A percentile compares a stretch with the other conserved stretches of the same genome.
Conservation (phyloP, 2,329 filamentous ascomycete species). For the Tolypocladium amazonense region DNA sequence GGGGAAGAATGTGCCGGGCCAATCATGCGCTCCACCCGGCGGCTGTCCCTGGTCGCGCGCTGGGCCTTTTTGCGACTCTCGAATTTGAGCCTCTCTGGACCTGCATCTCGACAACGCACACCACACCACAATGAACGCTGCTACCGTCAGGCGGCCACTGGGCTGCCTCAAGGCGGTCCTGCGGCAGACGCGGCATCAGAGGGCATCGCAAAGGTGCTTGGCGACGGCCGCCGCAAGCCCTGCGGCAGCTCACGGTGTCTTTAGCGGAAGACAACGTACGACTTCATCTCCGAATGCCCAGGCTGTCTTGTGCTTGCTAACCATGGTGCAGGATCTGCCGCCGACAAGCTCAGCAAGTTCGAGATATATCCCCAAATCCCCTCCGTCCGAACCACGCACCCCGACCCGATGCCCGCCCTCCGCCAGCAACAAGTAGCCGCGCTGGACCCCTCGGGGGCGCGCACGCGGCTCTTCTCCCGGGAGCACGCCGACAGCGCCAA, state of each 20-base stretch:
- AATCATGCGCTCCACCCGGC: constrained; percentile 21
- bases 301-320: constrained; percentile 6
- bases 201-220: constrained; percentile 33
- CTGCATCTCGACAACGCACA: constrained; percentile 2
- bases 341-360: constrained; percentile 28
- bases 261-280: constrained; percentile 25
- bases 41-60: background rate
- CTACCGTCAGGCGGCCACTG: constrained; percentile 53
- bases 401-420: constrained; percentile 59
- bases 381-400: constrained; percentile 43
- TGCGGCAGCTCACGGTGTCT: constrained; percentile 13
- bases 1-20: constrained; percentile 22
- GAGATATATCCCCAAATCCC: constrained; percentile 45
- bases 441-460: constrained; percentile 78
- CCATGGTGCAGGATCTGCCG: constrained; percentile 18
- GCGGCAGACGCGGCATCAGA: constrained; percentile 45
- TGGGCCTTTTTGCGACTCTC: background rate
- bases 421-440: constrained; percentile 56
- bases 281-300: background rate
- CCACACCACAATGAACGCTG: constrained; percentile 44
- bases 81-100: background rate
- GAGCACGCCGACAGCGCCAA: constrained; percentile 69
- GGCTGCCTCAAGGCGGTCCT: constrained; percentile 59
- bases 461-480: constrained; percentile 70
- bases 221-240: constrained; percentile 23